Evolutionary conservation across 768 basidiomycete species (phyloP), one percentile per base, ranked within the genome.

Genomic region (Lactarius hengduanensis): DNA sequence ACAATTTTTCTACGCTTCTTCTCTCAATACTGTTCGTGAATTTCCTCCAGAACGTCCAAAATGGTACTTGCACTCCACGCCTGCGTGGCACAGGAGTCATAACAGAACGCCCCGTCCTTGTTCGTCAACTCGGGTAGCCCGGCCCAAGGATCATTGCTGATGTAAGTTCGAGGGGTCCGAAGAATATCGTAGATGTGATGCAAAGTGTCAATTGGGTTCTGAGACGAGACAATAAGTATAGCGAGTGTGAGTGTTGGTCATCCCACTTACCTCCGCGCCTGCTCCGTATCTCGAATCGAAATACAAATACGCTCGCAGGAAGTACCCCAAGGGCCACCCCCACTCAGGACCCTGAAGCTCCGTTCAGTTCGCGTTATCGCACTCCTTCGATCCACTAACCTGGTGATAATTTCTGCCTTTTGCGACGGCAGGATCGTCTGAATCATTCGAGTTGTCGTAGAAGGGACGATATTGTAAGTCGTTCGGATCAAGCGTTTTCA

Each of bases 381-480:
- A 45, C 50, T 57, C 18, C 34, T 22, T 43, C 59, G 10, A 59
- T 66, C 47, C 32, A 76, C 83, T 53, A 68, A 92, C 94, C 73
- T 94, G 88, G 76, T 98, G 93, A 74, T 96, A 96, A 76, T 98
- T 99, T 78, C 91, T 80, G 1, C 97, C 97, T 74, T 98, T 98
- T 5, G 97, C 96, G 60, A 95, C 77, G 3, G 87, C 78, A 54
- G 85, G 78, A 72, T 99, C 97, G n/a, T 80, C 78, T 1, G 89
- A 87, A 74, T 99, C 96, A 73, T 97, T 94, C 32, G 92, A 84
- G 74, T 99, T 98, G 77, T 98, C 94, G 74, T 99, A 97, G 68
- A 84, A 79, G 10, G 92, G 91, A 9, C 94, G 87, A 78, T 98
- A 99, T 70, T 96, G 93, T 71, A 87, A 75, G 72, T 99, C 97